A percentile compares a stretch with the other conserved stretches of the same genome.
Evolutionary conservation across 331 rosid species (phyloP).

Genomic region (Quercus phellos): DNA sequence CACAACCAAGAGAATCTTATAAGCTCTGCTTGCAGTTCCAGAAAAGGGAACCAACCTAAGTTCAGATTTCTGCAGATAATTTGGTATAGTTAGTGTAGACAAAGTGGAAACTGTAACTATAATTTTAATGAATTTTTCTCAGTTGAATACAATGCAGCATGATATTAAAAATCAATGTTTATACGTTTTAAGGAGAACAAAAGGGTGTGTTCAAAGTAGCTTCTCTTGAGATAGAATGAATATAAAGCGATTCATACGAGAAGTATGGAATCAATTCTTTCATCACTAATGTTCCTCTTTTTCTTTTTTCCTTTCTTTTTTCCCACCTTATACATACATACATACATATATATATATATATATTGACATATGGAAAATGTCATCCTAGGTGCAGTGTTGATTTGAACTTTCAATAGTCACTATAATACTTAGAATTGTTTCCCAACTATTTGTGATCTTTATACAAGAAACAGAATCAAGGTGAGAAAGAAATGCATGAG

Average conservation of each 20-base stretch:
- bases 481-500: not conserved
- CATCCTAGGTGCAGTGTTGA: not conserved
- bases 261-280: not conserved
- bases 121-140: not conserved
- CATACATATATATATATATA: no score
- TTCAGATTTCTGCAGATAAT: conserved; percentile 31
- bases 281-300: not conserved
- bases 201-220: not conserved
- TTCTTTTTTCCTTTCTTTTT: not conserved
- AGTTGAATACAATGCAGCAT: not conserved
- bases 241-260: not conserved
- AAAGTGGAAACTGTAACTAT: not conserved
- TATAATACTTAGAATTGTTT: not conserved
- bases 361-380: not conserved
- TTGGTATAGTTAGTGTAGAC: conserved; percentile 1
- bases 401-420: not conserved
- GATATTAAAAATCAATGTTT: not conserved
- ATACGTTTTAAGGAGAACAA: not conserved
- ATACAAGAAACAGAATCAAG: not conserved
- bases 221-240: not conserved
- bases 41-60: not conserved
- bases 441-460: not conserved
- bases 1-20: not conserved
- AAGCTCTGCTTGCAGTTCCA: not conserved
- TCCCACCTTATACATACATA: not conserved